Evolutionary conservation across 495 filamentous ascomycete species (phyloP).

Genomic region (Diplogelasinospora grovesii): DNA sequence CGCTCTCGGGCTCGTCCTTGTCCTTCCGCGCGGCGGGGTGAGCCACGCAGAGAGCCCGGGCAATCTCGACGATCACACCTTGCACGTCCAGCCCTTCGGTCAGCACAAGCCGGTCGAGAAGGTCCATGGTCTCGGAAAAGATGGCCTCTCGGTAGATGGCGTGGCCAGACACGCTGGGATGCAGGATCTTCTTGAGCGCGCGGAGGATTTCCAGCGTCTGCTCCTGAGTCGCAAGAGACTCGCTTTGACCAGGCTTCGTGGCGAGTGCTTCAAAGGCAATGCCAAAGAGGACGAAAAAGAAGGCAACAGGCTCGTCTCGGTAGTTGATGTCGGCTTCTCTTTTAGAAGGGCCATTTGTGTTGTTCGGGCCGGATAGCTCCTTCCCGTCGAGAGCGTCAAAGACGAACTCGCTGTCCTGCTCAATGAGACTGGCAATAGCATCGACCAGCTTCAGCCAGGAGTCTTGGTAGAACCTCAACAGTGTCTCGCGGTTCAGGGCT

Average conservation of each 20-base stretch:
- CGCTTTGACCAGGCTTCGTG: slow-evolving; percentile 61
- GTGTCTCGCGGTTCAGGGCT: slow-evolving; percentile 85
- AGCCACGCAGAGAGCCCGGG: slow-evolving; percentile 76
- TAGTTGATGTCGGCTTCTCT: slow-evolving; percentile 83
- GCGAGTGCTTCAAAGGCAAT: slow-evolving; percentile 93
- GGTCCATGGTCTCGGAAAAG: slow-evolving; percentile 95
- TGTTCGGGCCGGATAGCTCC: slow-evolving; percentile 44
- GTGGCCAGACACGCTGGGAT: slow-evolving; percentile 90
- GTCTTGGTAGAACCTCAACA: slow-evolving; percentile 95
- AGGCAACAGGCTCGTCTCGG: slow-evolving; percentile 93
- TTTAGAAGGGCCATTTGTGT: slow-evolving; percentile 44
- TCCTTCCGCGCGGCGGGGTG: slow-evolving; percentile 82
- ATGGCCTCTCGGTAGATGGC: slow-evolving; percentile 94
- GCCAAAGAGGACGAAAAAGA: slow-evolving; percentile 98
- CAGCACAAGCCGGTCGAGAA: slow-evolving; percentile 84
- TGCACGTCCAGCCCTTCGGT: slow-evolving; percentile 90
- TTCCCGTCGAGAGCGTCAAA: slow-evolving; percentile 95
- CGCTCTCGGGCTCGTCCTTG: slow-evolving; percentile 55
- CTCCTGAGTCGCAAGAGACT: slow-evolving; percentile 62
- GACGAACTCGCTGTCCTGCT: slow-evolving; percentile 94
- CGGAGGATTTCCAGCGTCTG: slow-evolving; percentile 85
- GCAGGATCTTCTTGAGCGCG: slow-evolving; percentile 89
- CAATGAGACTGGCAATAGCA: slow-evolving; percentile 94
- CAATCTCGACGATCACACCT: slow-evolving; percentile 85
- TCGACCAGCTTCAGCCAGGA: slow-evolving; percentile 96